Evolutionary conservation across 768 basidiomycete species (phyloP).

Genomic region (Trametes cubensis): DNA sequence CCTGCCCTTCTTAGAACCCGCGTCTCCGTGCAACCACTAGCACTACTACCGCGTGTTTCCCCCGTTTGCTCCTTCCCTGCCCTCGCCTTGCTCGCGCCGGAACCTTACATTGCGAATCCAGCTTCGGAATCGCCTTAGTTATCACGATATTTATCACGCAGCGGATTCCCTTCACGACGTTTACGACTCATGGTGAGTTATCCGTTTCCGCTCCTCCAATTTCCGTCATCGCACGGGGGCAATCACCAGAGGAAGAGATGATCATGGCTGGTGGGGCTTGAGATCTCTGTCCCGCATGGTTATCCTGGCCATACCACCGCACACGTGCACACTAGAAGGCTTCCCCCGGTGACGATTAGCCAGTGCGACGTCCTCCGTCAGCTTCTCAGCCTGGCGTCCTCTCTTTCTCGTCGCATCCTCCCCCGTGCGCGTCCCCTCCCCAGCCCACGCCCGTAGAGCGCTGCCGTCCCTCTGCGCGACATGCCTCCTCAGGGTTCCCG

Average conservation of each 20-base stretch:
- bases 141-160: conserved; percentile 22
- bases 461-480: conserved; percentile 27
- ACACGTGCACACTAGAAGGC: conserved; percentile 31
- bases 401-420: conserved; percentile 14
- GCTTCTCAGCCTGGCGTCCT: conserved; percentile 13
- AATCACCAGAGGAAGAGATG: conserved; percentile 14
- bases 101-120: not conserved
- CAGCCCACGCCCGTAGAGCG: conserved; percentile 26
- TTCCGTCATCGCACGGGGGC: conserved; percentile 19
- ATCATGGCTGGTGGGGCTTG: conserved; percentile 21
- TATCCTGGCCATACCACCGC: conserved; percentile 14
- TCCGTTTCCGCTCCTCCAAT: conserved; percentile 13
- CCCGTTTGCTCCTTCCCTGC: conserved; percentile 3
- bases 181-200: conserved; percentile 26
- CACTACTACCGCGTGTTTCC: conserved; percentile 17
- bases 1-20: conserved; percentile 10
- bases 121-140: not conserved
- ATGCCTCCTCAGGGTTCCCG: conserved; percentile 51
- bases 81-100: not conserved
- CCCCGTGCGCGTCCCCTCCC: conserved; percentile 17
- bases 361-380: not conserved
- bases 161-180: conserved; percentile 12
- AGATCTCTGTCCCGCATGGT: conserved; percentile 18
- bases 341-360: conserved; percentile 21
- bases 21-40: conserved; percentile 12